These are phyloP conservation scores for Amanita phalloides DNA, from an alignment of 768 basidiomycete genomes.

Conservation along the genomic window DNA sequence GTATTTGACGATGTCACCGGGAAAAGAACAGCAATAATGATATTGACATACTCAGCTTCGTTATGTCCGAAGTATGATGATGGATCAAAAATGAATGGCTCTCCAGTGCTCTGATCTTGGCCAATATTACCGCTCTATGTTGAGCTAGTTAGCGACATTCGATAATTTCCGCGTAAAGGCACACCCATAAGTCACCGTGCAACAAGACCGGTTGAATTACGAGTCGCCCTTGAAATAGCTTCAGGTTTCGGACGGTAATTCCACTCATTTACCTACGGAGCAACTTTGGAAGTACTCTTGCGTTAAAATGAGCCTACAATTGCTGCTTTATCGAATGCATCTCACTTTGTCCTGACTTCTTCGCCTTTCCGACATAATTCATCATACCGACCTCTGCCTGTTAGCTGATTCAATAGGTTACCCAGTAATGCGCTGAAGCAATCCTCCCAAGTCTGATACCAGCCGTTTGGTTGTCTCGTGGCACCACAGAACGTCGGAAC, in stretches of 20 bases:
- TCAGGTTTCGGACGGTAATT: neutral
- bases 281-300: slow-evolving; percentile 64
- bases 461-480: slow-evolving; percentile 62
- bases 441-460: slow-evolving; percentile 61
- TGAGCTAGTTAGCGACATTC: neutral
- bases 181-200: slow-evolving; percentile 79
- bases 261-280: slow-evolving; percentile 25
- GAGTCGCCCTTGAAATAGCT: slow-evolving; percentile 28
- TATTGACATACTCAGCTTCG: slow-evolving; percentile 69
- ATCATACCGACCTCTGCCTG: slow-evolving; percentile 26
- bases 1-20: neutral
- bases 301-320: neutral
- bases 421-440: slow-evolving; percentile 56
- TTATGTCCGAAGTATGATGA: slow-evolving; percentile 74
- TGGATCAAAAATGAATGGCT: slow-evolving; percentile 69
- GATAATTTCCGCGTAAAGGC: neutral
- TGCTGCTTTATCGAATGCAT: slow-evolving; percentile 22
- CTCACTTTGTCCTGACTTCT: slow-evolving; percentile 26
- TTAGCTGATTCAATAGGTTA: slow-evolving; percentile 40
- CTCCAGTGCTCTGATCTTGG: slow-evolving; percentile 35
- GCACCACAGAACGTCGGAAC: slow-evolving; percentile 72
- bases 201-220: slow-evolving; percentile 55
- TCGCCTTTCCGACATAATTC: slow-evolving; percentile 43
- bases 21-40: neutral
- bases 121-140: slow-evolving; percentile 67